Conservation (phyloP, 805 yeast genomes). For the Saturnispora saitoi region DNA sequence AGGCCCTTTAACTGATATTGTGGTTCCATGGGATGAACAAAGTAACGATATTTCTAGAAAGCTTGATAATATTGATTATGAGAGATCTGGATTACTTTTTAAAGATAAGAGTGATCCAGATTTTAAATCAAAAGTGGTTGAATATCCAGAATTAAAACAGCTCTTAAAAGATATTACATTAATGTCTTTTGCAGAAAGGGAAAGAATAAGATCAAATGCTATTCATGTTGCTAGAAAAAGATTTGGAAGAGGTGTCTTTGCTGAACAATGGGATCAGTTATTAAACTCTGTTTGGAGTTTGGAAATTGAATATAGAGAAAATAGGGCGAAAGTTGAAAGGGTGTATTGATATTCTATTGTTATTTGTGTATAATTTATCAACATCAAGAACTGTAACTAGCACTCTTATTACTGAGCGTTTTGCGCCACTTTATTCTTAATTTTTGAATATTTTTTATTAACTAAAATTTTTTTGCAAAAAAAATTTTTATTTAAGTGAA, state of each 20-base stretch:
- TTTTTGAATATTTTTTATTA: conserved; percentile 4
- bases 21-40: conserved; percentile 41
- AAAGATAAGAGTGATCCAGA: conserved; percentile 68
- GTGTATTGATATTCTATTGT: conserved; percentile 16
- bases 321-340: conserved; percentile 26
- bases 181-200: conserved; percentile 13
- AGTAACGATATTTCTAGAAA: conserved; percentile 18
- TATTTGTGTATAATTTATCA: no score
- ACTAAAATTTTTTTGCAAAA: not conserved
- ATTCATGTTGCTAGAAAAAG: conserved; percentile 19
- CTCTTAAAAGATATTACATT: conserved; percentile 33
- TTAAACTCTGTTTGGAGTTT: conserved; percentile 7
- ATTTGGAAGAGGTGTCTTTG: conserved; percentile 23
- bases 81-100: conserved; percentile 74
- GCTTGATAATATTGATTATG: conserved; percentile 7
- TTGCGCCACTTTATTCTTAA: not conserved
- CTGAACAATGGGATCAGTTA: conserved; percentile 18
- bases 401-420: not conserved
- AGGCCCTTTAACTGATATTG: conserved; percentile 88
- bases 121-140: conserved; percentile 12
- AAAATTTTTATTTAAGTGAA: not conserved
- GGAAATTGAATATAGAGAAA: conserved; percentile 18
- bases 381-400: no score
- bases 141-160: conserved; percentile 34
- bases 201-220: conserved; percentile 18